Evolutionary conservation across 495 filamentous ascomycete genomes (phyloP).

Genomic region (Halenospora varia): DNA sequence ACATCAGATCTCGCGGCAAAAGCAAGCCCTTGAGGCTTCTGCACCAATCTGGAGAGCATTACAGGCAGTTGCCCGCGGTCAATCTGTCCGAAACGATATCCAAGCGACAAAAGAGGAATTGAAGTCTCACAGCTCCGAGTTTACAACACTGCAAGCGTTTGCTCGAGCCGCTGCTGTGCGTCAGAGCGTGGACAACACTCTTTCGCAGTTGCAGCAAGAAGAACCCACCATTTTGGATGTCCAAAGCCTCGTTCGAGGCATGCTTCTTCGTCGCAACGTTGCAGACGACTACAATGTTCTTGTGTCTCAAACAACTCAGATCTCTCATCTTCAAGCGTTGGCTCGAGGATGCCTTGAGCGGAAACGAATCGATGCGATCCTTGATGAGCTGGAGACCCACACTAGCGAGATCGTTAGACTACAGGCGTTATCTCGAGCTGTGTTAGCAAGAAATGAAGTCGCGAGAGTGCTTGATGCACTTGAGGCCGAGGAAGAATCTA

Average conservation of each 20-base stretch:
- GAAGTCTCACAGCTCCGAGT: constrained; percentile 29
- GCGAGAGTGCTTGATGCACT: constrained; percentile 68
- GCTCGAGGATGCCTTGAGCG: constrained; percentile 60
- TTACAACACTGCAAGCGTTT: constrained; percentile 48
- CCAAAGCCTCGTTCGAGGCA: constrained; percentile 47
- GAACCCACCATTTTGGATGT: constrained; percentile 39
- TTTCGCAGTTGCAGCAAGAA: constrained; percentile 36
- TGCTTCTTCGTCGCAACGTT: constrained; percentile 44
- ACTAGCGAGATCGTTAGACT: constrained; percentile 56
- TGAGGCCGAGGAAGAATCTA: constrained; percentile 71
- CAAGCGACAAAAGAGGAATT: constrained; percentile 35
- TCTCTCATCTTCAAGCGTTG: constrained; percentile 67
- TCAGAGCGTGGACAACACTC: constrained; percentile 37
- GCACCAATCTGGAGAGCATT: constrained; percentile 26
- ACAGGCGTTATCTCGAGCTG: constrained; percentile 72
- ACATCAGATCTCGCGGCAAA: constrained; percentile 33
- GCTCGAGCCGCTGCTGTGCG: constrained; percentile 45
- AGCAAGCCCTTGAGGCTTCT: constrained; percentile 26
- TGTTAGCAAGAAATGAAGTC: constrained; percentile 69
- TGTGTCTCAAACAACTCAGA: constrained; percentile 47
- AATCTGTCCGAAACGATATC: constrained; percentile 39
- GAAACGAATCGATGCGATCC: constrained; percentile 42
- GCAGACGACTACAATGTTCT: constrained; percentile 53
- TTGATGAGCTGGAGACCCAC: constrained; percentile 55
- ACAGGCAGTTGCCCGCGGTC: constrained; percentile 50